Evolutionary conservation across 2,329 filamentous ascomycete genomes (phyloP), one percentile per base, ranked within the genome.

Genomic region (Talaromyces sp.): DNA sequence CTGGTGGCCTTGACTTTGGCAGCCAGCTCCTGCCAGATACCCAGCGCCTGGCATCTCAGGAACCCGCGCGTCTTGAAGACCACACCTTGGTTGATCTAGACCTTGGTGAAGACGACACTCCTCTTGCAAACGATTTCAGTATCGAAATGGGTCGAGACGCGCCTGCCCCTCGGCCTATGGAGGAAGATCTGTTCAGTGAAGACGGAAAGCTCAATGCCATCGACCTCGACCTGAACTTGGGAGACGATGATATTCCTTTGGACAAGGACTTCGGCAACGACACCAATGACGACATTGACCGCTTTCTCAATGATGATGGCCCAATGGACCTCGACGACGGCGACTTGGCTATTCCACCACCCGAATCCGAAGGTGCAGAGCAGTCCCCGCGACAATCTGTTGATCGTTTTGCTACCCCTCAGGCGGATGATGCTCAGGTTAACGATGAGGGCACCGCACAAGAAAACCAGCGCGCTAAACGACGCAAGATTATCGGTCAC

Each of bases 61-160:
- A 84, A 65, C 77, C 80, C 47, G 75, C 79, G 31, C 81, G 77
- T 63, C 73, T 78, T 66, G 89, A 91, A 69, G 82, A 92, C 59
- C 89, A 89, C 60, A 81, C 92, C 31, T 85, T 90, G 66, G 79
- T 94, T 60, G 89, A 92, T 68, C 87, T 93, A 67, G 89, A 89
- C 67, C 82, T 95, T 64, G 81, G 83, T 62, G 82, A 84, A 31
- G 80, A 86, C 63, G 81, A 85, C 65, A 80, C 92, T 36, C 89
- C 92, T 66, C 84, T 92, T 64, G 86, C 84, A 36, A 84, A 86
- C 58, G 77, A 81, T 60, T 76, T 81, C 63, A 95, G 88, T 70
- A 88, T 97, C 62, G 95, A 99, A 87, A 83, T 92, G 68, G 95
- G 94, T 71, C 90, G 94, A 87, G 89, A 96, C 68, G 93, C 90